Evolutionary conservation across 2,329 filamentous ascomycete genomes (phyloP).

Genomic region (Xylariaceae sp.): DNA sequence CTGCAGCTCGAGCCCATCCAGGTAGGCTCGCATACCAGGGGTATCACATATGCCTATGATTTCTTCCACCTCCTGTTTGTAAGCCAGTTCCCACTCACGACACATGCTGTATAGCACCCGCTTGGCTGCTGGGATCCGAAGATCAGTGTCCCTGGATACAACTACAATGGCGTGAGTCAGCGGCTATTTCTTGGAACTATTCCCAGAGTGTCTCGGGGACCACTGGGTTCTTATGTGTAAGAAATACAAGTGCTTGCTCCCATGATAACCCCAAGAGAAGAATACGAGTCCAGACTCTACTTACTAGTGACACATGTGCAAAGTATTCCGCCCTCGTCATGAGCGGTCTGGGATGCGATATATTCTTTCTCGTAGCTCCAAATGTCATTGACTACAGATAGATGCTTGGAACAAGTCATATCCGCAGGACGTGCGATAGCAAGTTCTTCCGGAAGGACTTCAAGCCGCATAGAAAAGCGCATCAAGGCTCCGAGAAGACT

Average conservation of each 20-base stretch:
- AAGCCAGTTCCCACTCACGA: constrained; percentile 42
- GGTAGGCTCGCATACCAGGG: constrained; percentile 5
- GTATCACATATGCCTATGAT: constrained; percentile 3
- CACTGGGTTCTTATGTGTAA: too few species aligned
- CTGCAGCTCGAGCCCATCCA: constrained; percentile 18
- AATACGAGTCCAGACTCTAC: too few species aligned
- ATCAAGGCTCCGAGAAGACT: constrained; percentile 45
- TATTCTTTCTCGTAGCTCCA: constrained; percentile 34
- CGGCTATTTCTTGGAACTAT: too few species aligned
- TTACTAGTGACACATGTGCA: constrained; percentile 36
- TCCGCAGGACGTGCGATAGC: constrained; percentile 37
- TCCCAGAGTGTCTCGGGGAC: too few species aligned
- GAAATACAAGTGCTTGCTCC: too few species aligned
- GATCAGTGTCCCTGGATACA: constrained; percentile 8
- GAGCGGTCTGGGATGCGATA: constrained; percentile 23
- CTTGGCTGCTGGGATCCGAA: constrained; percentile 29
- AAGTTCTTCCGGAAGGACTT: constrained; percentile 39
- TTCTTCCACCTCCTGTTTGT: constrained; percentile 26
- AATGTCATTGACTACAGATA: constrained; percentile 43
- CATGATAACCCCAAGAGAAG: too few species aligned
- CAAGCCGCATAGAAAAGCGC: constrained; percentile 45
- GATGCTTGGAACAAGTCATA: constrained; percentile 44
- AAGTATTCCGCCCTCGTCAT: constrained; percentile 38
- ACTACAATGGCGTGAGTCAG: neutral
- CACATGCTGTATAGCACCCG: constrained; percentile 40